A percentile compares a stretch with the other conserved stretches of the same genome.
Conservation (phyloP, 1,139 yeast genomes). For the Pichia sp. region DNA sequence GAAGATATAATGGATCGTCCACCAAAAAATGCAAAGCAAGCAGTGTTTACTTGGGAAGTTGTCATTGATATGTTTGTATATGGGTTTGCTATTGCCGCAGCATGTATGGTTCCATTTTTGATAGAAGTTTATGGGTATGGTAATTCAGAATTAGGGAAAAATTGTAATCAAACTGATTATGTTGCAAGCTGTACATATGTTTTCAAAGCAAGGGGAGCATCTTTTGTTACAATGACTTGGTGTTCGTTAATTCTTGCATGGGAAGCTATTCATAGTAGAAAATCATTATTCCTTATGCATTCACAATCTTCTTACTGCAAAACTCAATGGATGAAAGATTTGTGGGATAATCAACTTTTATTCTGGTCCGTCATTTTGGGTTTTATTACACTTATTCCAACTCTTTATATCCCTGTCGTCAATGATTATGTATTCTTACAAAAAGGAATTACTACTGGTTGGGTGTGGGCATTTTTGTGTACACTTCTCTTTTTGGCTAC, state of each 20-base stretch:
- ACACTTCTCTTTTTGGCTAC: constrained; percentile 56
- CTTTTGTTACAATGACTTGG: constrained; percentile 90
- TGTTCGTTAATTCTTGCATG: constrained; percentile 81
- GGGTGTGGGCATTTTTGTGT: constrained; percentile 75
- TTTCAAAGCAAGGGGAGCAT: constrained; percentile 73
- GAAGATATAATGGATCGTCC: constrained; percentile 65
- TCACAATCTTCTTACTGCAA: constrained; percentile 61
- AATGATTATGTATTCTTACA: constrained; percentile 76
- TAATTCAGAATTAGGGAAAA: constrained; percentile 59
- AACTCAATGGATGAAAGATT: constrained; percentile 54
- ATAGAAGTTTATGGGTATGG: constrained; percentile 65
- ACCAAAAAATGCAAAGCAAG: constrained; percentile 54
- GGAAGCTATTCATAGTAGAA: constrained; percentile 79
- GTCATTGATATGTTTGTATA: constrained; percentile 70
- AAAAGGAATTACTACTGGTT: constrained; percentile 70
- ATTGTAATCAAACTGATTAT: constrained; percentile 53
- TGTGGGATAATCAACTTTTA: constrained; percentile 73
- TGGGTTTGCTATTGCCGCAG: constrained; percentile 69
- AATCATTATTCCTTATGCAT: constrained; percentile 72
- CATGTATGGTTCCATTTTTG: constrained; percentile 67
- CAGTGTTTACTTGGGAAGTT: constrained; percentile 68
- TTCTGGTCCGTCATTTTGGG: constrained; percentile 83
- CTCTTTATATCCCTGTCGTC: constrained; percentile 83
- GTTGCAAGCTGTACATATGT: constrained; percentile 56
- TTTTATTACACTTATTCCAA: constrained; percentile 71